Evolutionary conservation across 306 rosid genomes (phyloP), one percentile per base, ranked within the genome.

Genomic region (Corylus americana): DNA sequence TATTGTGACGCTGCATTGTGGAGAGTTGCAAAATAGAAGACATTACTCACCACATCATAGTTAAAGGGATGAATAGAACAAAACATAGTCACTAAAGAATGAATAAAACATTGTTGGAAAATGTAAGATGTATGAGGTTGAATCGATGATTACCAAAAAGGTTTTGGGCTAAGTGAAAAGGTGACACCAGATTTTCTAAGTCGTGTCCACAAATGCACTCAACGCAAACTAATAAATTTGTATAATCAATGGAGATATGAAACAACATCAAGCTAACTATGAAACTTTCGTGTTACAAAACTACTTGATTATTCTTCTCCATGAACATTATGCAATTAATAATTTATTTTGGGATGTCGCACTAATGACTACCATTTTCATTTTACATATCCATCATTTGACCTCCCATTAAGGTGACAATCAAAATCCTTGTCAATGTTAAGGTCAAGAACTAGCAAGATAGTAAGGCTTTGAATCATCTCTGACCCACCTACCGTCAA

Each of bases 311-410:
- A 37, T 37, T 66, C 31, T 29, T 29, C 31, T 29, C 31, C 31
- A 5, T 35, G 48, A 66, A 39, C 49, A 16, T 11, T 66, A 39
- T 9, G 51, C 51, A 67, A 67, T 42, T 10, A 42, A 42, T 39
- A 17, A 29, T 29, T 29, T 1, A 29, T 29, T 29, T 29, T 29
- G 1, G 99, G 70, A 95, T 87, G 62, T 89, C 83, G 80, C 99
- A 95, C 37, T 83, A 89, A 78, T 22, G 99, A 98, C 87, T 89
- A 90, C 99, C 98, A 95, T 87, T 67, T 95, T 98, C 98, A 95
- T 73, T 89, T 93, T 20, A 88, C 82, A 85, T 85, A 95, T 7
- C 77, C 96, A 4, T 74, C 54, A 69, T 95, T 98, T 31, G 97
- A 93, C 83, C 99, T 93, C 35, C 88, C 86, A 81, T 95, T 91